Evolutionary conservation across 1,284 basidiomycete genomes (phyloP), one percentile per base, ranked within the genome.

Genomic region (Cryptococcus deneoformans): DNA sequence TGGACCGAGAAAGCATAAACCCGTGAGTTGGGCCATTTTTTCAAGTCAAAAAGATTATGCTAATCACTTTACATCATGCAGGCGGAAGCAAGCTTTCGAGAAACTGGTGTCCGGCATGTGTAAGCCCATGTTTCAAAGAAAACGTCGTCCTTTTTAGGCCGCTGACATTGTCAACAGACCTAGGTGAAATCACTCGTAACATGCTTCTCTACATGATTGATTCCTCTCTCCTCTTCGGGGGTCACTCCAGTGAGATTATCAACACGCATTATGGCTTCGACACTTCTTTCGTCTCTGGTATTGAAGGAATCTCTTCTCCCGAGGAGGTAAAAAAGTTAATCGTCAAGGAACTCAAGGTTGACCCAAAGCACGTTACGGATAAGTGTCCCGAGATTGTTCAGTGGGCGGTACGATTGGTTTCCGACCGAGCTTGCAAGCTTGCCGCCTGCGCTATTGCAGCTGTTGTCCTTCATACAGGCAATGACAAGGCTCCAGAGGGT

Each of bases 41-140:
- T 20, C 20, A 20, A 20, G 20, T 20, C 20, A 20, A 20, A 20
- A 20, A 20, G 20, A 20, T 20, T 20, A 20, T 20, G 20, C 20
- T 20, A 20, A 20, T 20, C 20, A 20, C 20, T 20, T 20, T 20
- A 20, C 20, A 20, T 20, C 20, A 24, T 49, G 6, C 54, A 80
- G 79, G 8, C 83, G 87, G 53, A 90, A 87, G 73, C 95, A 99
- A 77, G 88, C 89, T 2, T 99, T 94, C 71, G 96, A 99, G 96
- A 99, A 99, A 81, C 92, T 97, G 81, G 90, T 99, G 65, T 96
- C 92, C 2, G 96, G 96, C 59, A 98, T 99, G 94, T 98, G 79
- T 80, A 53, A 65, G 79, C 73, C 24, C 20, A 20, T 20, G 20
- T 20, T 20, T 20, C 20, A 20, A 20, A 20, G 1, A 20, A 20